Evolutionary conservation across 1,284 basidiomycete species (phyloP).

Genomic region (Cutaneotrichosporon cavernicola): DNA sequence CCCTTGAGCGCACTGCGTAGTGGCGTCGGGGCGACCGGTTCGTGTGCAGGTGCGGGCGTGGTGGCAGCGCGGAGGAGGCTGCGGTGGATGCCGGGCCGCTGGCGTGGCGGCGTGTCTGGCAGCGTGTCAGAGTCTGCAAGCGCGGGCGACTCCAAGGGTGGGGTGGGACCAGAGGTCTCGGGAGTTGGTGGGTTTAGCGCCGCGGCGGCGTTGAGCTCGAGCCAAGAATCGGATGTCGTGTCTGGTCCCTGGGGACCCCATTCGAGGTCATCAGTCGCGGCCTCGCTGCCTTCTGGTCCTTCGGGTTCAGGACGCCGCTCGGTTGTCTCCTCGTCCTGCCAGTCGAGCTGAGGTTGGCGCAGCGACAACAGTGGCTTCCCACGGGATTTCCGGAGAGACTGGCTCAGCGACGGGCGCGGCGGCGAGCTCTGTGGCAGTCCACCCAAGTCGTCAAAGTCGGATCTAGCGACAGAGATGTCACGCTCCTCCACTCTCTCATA

Average conservation of each 20-base stretch:
- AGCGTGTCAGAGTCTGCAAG: conserved; percentile 11
- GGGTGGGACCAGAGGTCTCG: not conserved
- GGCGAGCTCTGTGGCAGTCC: not conserved
- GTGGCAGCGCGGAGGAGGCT: not conserved
- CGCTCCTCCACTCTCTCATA: not conserved
- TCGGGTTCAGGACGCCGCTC: not conserved
- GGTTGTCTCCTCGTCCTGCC: not conserved
- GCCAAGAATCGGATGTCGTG: conserved; percentile 7
- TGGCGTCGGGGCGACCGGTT: not conserved
- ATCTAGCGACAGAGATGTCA: not conserved
- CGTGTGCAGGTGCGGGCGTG: not conserved
- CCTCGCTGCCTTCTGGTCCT: not conserved
- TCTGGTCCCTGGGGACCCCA: not conserved
- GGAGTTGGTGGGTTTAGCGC: conserved; percentile 6
- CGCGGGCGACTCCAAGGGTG: conserved; percentile 2
- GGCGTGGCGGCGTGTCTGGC: conserved; percentile 7
- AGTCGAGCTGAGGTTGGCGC: not conserved
- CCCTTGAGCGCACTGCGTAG: conserved; percentile 10
- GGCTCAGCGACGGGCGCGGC: not conserved
- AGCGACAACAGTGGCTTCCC: conserved; percentile 3
- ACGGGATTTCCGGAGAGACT: not conserved
- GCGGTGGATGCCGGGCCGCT: conserved; percentile 6
- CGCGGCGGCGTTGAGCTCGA: conserved; percentile 6
- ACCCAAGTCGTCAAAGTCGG: conserved; percentile 5
- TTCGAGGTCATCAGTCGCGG: not conserved